Evolutionary conservation across 1,139 yeast species (phyloP), one percentile per base, ranked within the genome.

Genomic region (Yamadazyma kanchanaburiensis): DNA sequence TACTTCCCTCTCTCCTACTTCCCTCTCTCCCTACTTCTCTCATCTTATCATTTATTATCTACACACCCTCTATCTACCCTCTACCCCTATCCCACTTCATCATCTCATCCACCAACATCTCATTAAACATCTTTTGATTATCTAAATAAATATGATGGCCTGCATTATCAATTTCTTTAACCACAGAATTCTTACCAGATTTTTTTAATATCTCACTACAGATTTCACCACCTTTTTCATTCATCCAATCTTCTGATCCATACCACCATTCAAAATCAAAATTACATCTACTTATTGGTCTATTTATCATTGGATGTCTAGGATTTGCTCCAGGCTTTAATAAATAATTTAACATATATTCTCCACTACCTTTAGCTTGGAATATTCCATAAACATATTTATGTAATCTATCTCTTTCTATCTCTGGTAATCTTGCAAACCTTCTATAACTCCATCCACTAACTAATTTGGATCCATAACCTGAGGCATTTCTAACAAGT

Each of bases 221-320:
- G 15, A 54, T 39, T 27, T 62, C 44, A 0, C 85, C 87, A 2
- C 86, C 87, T 15, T 55, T 45, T 16, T 53, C 50, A 48, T 80
- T 83, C 86, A 83, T 83, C 91, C 91, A 82, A 52, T 83, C 91
- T 28, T 76, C 74, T 35, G 72, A 73, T 2, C 94, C 94, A 43
- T 82, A 83, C 46, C 78, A 58, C 91, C 91, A 83, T 4, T 68
- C 50, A 16, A 79, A 59, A 31, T 77, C 70, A 45, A 80, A 76
- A 6, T 59, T 51, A 11, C 75, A 54, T 20, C 64, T 56, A 24
- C 72, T 66, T 5, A 80, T 52, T 5, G 74, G 70, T 22, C 72
- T 39, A 10, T 73, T 70, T 10, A 73, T 60, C 29, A 83, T 55
- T 0, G 91, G 86, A 28, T 58, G 55, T 39, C 88, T 62, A 1